A percentile compares a stretch with the other conserved stretches of the same genome.
phyloP scores from a whole-genome alignment of 2,329 filamentous ascomycete species.

The Cordyceps fumosorosea region DNA sequence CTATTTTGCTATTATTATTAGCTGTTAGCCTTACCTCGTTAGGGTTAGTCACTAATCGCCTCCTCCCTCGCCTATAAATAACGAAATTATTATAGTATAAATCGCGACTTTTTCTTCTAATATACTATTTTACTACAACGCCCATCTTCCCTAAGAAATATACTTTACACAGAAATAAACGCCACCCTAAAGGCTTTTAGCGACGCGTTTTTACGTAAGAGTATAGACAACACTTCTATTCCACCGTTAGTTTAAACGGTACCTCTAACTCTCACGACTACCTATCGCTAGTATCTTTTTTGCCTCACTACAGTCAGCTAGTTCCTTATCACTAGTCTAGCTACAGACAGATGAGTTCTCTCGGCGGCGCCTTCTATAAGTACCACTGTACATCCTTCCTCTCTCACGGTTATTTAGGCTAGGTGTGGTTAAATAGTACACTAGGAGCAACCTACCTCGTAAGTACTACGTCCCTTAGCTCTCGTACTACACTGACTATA shows the following conservation, averaged over 20 bases:
- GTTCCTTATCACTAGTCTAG: no score
- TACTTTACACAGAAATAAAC: no score
- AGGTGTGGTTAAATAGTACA: background rate
- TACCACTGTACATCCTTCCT: background rate
- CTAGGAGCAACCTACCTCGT: background rate
- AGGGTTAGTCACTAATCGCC: background rate
- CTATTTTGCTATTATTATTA: background rate
- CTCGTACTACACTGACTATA: background rate
- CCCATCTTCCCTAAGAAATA: background rate
- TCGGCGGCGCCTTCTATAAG: background rate
- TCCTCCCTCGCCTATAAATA: background rate
- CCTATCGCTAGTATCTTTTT: no score
- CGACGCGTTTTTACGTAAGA: no score
- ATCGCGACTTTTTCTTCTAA: background rate
- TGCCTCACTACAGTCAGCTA: no score
- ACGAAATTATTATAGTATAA: background rate
- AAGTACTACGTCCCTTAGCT: background rate
- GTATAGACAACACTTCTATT: no score
- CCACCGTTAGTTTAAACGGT: no score
- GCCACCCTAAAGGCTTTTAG: no score
- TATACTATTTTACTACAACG: background rate
- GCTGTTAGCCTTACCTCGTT: background rate
- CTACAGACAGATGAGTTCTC: background rate
- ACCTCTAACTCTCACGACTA: no score
- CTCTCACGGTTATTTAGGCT: background rate